Percentiles rank a stretch among this genome's conserved stretches.
These are phyloP conservation scores for Phytophthora palmivora DNA, from an alignment of 352 stramenopile genomes.

Conservation along the genomic window DNA sequence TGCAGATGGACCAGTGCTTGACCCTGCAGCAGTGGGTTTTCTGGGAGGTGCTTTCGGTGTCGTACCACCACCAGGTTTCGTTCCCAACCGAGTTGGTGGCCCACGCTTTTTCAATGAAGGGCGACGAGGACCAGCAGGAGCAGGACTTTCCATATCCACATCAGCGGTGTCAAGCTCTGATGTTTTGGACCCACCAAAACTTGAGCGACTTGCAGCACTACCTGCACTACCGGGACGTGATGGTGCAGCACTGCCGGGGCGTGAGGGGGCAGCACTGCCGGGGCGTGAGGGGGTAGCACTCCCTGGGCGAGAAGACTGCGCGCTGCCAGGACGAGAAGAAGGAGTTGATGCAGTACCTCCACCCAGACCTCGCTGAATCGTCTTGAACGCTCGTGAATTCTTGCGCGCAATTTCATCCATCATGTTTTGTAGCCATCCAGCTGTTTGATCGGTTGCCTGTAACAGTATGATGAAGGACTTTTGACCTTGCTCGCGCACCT, in stretches of 20 bases:
- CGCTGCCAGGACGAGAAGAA: conserved; percentile 40
- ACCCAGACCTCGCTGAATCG: conserved; percentile 63
- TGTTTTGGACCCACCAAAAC: conserved; percentile 19
- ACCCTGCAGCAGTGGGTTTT: conserved; percentile 30
- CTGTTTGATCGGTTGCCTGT: conserved; percentile 56
- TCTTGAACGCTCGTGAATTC: conserved; percentile 76
- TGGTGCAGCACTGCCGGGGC: conserved; percentile 35
- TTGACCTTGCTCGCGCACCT: conserved; percentile 77
- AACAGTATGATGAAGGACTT: conserved; percentile 69
- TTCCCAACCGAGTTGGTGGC: conserved; percentile 55
- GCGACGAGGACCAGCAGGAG: conserved; percentile 12
- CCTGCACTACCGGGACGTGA: conserved; percentile 41
- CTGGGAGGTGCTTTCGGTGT: conserved; percentile 37
- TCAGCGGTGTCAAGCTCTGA: conserved; percentile 28
- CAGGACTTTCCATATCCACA: conserved; percentile 41
- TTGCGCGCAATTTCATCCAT: conserved; percentile 74
- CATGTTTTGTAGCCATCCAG: conserved; percentile 61
- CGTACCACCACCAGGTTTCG: conserved; percentile 44
- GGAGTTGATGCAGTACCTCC: conserved; percentile 26
- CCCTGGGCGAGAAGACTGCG: conserved; percentile 39
- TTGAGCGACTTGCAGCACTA: conserved; percentile 36
- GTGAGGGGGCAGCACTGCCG: conserved; percentile 29
- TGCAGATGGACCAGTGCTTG: conserved; percentile 13
- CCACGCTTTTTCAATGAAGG: conserved; percentile 57
- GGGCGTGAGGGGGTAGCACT: conserved; percentile 41